Evolutionary conservation across 1,139 yeast genomes (phyloP).

Genomic region (Candida albicans): DNA sequence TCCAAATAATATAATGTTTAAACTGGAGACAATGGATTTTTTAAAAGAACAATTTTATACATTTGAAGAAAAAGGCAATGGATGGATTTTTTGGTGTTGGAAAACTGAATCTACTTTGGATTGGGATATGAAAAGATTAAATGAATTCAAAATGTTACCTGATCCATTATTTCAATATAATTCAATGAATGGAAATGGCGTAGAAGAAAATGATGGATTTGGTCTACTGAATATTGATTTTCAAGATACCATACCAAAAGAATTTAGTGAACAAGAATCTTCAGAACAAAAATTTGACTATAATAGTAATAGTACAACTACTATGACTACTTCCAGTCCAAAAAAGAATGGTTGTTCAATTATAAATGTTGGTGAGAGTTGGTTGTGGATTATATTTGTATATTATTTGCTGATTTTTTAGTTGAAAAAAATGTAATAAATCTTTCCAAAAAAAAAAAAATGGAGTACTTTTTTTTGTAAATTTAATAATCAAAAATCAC

Average conservation of each 20-base stretch:
- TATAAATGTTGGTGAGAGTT: no score
- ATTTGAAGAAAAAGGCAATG: conserved; percentile 17
- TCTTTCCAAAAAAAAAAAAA: no score
- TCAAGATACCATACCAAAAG: no score
- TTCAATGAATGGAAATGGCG: not conserved
- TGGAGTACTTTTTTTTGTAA: no score
- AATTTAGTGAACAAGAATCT: no score
- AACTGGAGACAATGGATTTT: conserved; percentile 19
- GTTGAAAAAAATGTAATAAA: no score
- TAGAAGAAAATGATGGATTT: not conserved
- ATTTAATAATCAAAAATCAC: no score
- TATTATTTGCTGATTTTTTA: no score
- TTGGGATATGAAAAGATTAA: conserved; percentile 22
- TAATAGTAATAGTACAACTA: not conserved
- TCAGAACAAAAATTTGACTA: not conserved
- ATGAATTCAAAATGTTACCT: conserved; percentile 11
- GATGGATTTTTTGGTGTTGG: conserved; percentile 55
- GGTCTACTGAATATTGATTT: no score
- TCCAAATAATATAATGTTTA: conserved; percentile 13
- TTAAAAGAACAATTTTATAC: conserved; percentile 22
- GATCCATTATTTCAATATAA: conserved; percentile 8
- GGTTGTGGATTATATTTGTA: no score
- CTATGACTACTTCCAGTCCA: no score
- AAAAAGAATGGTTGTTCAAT: no score
- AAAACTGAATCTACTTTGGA: conserved; percentile 29